Evolutionary conservation across 2,329 filamentous ascomycete genomes (phyloP).

Genomic region (Hirsutella minnesotensis): DNA sequence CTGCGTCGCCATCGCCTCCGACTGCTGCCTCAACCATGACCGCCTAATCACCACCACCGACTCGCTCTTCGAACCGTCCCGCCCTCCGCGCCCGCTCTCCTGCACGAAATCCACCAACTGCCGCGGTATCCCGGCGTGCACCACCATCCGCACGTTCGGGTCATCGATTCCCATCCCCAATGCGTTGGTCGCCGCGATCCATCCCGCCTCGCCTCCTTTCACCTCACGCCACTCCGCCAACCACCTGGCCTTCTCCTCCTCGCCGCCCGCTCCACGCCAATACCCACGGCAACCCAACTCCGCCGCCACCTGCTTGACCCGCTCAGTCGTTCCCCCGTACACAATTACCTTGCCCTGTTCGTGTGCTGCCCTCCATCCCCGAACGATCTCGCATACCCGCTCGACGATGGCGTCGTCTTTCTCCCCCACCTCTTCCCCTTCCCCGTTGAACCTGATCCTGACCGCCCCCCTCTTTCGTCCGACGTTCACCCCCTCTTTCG

Average conservation of each 20-base stretch:
- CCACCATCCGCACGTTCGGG: conserved; percentile 2
- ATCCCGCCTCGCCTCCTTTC: not conserved
- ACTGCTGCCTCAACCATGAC: too few relatives aligned
- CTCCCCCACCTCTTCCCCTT: too few relatives aligned
- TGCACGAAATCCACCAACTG: conserved; percentile 4
- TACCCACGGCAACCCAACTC: not conserved
- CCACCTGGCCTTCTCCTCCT: not conserved
- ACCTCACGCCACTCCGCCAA: not conserved
- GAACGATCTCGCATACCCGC: too few relatives aligned
- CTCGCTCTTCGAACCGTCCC: conserved; percentile 3
- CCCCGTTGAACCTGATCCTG: not conserved
- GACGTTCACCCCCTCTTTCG: too few relatives aligned
- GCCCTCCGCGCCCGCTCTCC: conserved; percentile 5
- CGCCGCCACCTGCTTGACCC: not conserved
- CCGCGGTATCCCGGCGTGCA: conserved; percentile 4
- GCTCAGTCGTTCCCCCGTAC: not conserved
- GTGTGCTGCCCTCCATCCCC: not conserved
- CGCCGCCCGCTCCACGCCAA: not conserved
- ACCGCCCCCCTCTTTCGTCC: not conserved
- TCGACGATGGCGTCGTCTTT: too few relatives aligned
- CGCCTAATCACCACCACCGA: conserved; percentile 1
- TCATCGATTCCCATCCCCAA: conserved; percentile 3
- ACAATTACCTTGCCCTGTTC: not conserved
- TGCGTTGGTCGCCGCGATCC: conserved; percentile 2
- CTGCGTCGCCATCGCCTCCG: too few relatives aligned